A percentile compares a stretch with the other conserved stretches of the same genome.
Evolutionary conservation across 768 basidiomycete genomes (phyloP).

Genomic region (Lyophyllum decastes): DNA sequence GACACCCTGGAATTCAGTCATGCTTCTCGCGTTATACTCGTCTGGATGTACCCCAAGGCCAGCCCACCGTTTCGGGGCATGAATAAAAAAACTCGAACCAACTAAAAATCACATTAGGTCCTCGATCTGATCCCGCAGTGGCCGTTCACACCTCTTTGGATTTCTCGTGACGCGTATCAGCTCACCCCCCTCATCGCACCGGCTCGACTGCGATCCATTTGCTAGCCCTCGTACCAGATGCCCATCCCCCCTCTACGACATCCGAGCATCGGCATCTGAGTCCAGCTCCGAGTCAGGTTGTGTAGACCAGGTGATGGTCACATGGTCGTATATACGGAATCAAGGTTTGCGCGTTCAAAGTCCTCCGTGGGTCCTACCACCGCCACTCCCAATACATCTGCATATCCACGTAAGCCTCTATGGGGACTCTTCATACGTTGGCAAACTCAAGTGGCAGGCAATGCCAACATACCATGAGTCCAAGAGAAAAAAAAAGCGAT

Average conservation of each 20-base stretch:
- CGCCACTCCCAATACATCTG: no score
- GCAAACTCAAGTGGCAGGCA: no score
- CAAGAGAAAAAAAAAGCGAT: no score
- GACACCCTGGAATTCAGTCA: background rate
- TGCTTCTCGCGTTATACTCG: background rate
- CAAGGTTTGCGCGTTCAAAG: background rate
- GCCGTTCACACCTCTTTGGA: background rate
- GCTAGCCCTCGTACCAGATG: background rate
- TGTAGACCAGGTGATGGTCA: background rate
- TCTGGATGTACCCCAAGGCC: background rate
- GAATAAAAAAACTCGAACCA: background rate
- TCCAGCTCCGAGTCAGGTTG: background rate
- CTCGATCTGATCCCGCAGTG: background rate
- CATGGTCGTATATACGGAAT: background rate
- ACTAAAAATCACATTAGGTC: background rate
- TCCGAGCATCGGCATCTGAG: background rate
- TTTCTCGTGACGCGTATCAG: background rate
- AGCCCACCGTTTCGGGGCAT: background rate
- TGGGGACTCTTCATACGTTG: no score
- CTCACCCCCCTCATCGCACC: background rate
- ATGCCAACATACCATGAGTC: no score
- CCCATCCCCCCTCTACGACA: background rate
- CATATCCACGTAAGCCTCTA: no score
- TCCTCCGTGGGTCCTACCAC: no score
- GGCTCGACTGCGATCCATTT: background rate